A percentile compares a stretch with the other conserved stretches of the same genome.
Conservation (phyloP, 257 asterid species). For the Salvia rosmarinus region DNA sequence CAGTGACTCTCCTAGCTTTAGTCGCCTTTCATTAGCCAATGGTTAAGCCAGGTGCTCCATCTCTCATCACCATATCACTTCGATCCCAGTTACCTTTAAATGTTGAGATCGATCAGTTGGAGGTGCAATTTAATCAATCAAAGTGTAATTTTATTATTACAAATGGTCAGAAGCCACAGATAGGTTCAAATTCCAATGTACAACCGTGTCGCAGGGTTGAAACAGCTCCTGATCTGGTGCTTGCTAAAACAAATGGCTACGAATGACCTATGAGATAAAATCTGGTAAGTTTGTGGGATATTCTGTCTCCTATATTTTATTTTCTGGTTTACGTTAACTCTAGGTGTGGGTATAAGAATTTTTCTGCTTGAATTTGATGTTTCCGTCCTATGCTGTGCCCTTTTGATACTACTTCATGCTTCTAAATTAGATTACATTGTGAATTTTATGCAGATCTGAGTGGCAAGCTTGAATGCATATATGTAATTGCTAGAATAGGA, state of each 20-base stretch:
- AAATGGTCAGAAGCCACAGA: constrained; percentile 77
- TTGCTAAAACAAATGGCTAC: constrained; percentile 81
- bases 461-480: constrained; percentile 96
- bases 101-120: constrained; percentile 93
- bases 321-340: background rate
- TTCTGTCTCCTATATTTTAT: background rate
- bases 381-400: constrained; percentile 18
- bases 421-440: constrained; percentile 33
- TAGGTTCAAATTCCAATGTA: constrained; percentile 63
- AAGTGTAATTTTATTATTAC: constrained; percentile 86
- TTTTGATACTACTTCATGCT: constrained; percentile 13
- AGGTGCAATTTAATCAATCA: constrained; percentile 93
- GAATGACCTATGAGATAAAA: constrained; percentile 78
- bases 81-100: constrained; percentile 76
- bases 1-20: constrained; percentile 83
- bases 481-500: constrained; percentile 88
- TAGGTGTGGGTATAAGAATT: constrained; percentile 17
- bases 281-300: constrained; percentile 63
- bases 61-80: constrained; percentile 79
- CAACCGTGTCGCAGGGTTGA: constrained; percentile 91
- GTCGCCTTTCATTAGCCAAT: constrained; percentile 97
- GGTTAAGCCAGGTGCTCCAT: constrained; percentile 80
- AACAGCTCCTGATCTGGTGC: constrained; percentile 74
- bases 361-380: constrained; percentile 17
- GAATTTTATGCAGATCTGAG: constrained; percentile 78